Percentiles rank a stretch among this genome's conserved stretches.
Evolutionary conservation across 1,139 yeast genomes (phyloP).

Genomic region (Kurtzmaniella quercitrusa): DNA sequence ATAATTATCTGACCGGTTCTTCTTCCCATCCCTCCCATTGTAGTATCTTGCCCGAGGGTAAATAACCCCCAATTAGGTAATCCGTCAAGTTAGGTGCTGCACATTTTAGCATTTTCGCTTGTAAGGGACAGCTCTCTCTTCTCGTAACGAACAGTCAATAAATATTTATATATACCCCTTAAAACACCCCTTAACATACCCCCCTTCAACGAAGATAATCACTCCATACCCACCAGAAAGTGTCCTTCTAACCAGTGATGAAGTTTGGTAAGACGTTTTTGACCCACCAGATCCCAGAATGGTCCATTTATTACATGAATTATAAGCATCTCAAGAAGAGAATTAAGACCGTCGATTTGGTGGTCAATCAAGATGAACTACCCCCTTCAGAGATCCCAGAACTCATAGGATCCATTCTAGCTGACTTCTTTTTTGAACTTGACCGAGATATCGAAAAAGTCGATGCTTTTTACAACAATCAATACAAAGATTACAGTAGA

Average conservation of each 20-base stretch:
- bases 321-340: conserved; percentile 81
- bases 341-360: conserved; percentile 49
- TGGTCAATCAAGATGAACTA: conserved; percentile 25
- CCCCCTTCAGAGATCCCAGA: conserved; percentile 30
- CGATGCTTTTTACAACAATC: conserved; percentile 70
- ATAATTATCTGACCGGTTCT: no score
- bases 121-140: no score
- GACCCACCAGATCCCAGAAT: conserved; percentile 89
- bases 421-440: conserved; percentile 71
- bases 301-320: conserved; percentile 78
- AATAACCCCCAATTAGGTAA: no score
- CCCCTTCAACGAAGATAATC: no score
- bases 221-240: no score
- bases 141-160: no score
- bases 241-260: conserved; percentile 41
- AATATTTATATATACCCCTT: no score
- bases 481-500: conserved; percentile 69
- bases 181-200: no score
- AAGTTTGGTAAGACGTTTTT: conserved; percentile 81
- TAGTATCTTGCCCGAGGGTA: no score
- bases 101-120: no score
- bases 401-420: conserved; percentile 32
- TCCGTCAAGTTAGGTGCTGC: no score
- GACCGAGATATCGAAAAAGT: conserved; percentile 83
- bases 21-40: no score